These are phyloP conservation scores for Curvularia spicifera DNA, from an alignment of 2,329 filamentous ascomycete species.

Conservation along the genomic window DNA sequence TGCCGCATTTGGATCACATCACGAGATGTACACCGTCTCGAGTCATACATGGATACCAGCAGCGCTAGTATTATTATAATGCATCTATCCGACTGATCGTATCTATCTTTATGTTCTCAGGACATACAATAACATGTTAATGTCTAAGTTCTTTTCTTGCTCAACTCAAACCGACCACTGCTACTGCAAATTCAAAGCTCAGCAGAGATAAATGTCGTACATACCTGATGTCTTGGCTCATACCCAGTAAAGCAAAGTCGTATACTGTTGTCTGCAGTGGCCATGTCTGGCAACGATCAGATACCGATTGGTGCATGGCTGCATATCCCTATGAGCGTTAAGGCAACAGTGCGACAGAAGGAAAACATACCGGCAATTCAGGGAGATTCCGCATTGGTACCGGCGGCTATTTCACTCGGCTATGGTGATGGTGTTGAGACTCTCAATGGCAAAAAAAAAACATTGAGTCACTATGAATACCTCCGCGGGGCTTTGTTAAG, in stretches of 20 bases:
- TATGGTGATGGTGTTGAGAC: not conserved
- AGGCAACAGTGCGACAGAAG: not conserved
- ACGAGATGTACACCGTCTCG: not conserved
- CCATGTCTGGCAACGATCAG: not conserved
- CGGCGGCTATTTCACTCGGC: not conserved
- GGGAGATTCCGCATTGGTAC: not conserved
- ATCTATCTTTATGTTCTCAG: slow-evolving; percentile 53
- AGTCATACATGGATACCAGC: not conserved
- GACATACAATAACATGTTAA: slow-evolving; percentile 59
- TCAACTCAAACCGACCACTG: not conserved
- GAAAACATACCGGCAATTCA: not conserved
- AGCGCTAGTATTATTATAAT: not conserved
- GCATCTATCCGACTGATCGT: not conserved
- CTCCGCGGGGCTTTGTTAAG: not conserved
- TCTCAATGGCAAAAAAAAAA: not conserved
- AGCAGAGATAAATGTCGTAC: not conserved
- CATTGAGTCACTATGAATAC: not conserved
- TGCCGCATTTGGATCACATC: not conserved
- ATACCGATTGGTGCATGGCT: not conserved
- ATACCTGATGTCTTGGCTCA: not conserved
- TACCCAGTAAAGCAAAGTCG: no score
- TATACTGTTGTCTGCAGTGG: no score
- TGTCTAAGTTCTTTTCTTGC: not conserved
- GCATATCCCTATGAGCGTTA: not conserved
- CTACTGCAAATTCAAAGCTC: not conserved